Evolutionary conservation across 805 yeast genomes (phyloP).

Genomic region (Saccharomyces mikatae): DNA sequence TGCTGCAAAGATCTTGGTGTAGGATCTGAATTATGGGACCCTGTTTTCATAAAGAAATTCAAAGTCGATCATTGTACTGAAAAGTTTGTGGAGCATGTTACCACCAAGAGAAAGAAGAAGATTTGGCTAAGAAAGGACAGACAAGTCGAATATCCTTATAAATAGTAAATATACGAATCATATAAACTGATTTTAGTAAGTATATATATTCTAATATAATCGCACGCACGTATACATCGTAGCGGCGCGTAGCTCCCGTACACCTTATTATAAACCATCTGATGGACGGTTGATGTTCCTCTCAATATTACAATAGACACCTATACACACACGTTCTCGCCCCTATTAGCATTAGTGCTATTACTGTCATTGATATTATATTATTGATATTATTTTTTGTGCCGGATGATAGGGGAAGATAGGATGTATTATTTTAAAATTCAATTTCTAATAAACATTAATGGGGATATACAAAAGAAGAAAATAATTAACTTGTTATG

Average conservation of each 20-base stretch:
- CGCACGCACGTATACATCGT: background rate
- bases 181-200: background rate
- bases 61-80: slow-evolving; percentile 66
- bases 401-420: slow-evolving; percentile 2
- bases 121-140: slow-evolving; percentile 87
- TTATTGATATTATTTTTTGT: no score
- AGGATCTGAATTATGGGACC: slow-evolving; percentile 97
- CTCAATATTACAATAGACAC: background rate
- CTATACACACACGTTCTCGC: background rate
- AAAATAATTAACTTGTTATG: slow-evolving; percentile 3
- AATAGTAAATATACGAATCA: slow-evolving; percentile 18
- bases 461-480: slow-evolving; percentile 7
- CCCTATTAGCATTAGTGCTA: no score
- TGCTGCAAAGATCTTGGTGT: slow-evolving; percentile 96
- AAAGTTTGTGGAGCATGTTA: slow-evolving; percentile 75
- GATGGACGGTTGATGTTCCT: no score
- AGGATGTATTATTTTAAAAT: slow-evolving; percentile 12
- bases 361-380: no score
- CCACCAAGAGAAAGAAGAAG: slow-evolving; percentile 78
- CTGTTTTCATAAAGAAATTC: slow-evolving; percentile 68
- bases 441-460: slow-evolving; percentile 16
- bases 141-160: slow-evolving; percentile 79
- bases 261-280: background rate
- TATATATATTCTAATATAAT: background rate
- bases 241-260: background rate